Evolutionary conservation across 306 rosid species (phyloP).

Genomic region (Prunus mume): DNA sequence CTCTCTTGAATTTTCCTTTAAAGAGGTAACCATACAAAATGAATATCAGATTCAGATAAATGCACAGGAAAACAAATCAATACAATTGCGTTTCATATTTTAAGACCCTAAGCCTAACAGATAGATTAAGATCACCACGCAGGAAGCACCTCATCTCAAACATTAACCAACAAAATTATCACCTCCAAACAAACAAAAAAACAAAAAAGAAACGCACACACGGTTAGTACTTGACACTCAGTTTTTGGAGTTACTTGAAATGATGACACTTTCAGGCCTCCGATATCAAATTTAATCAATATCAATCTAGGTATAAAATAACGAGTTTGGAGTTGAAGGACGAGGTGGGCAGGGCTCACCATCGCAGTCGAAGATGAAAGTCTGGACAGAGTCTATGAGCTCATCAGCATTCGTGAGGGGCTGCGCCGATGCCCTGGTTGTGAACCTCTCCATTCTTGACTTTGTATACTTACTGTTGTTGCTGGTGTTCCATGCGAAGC

Average conservation of each 20-base stretch:
- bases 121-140: neutral
- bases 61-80: neutral
- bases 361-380: conserved; percentile 93
- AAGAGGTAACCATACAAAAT: neutral
- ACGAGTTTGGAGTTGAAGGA: neutral
- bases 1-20: neutral
- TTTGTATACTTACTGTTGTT: conserved; percentile 19
- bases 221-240: neutral
- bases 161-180: neutral
- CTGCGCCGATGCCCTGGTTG: conserved; percentile 64
- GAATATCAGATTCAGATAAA: neutral
- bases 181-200: neutral
- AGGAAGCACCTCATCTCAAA: no score
- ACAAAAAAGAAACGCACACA: neutral
- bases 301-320: neutral
- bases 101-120: neutral
- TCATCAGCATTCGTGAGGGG: conserved; percentile 76
- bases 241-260: neutral
- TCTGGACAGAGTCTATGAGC: conserved; percentile 87
- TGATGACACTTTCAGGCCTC: neutral
- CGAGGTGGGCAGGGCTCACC: conserved; percentile 36
- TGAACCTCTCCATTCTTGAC: conserved; percentile 48
- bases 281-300: neutral
- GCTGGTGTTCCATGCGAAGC: conserved; percentile 33
- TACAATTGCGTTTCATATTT: neutral